Evolutionary conservation across 495 filamentous ascomycete species (phyloP).

Genomic region (Lepidopterella palustris): DNA sequence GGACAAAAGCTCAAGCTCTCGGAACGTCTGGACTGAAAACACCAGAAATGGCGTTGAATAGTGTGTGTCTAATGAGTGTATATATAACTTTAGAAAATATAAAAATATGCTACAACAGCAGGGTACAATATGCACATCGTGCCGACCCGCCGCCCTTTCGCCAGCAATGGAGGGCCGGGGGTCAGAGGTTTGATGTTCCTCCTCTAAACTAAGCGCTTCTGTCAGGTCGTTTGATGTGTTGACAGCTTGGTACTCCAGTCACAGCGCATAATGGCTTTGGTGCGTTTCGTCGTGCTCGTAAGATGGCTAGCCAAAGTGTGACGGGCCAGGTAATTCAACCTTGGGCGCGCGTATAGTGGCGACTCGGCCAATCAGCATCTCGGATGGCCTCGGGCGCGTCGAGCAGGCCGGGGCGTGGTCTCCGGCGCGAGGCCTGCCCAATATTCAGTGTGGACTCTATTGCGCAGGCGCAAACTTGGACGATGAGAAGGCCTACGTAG

Average conservation of each 20-base stretch:
- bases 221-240: neutral
- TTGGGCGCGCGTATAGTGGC: constrained; percentile 16
- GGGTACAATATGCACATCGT: neutral
- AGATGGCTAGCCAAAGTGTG: too few species aligned
- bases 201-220: constrained; percentile 2
- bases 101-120: too few species aligned
- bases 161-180: too few species aligned
- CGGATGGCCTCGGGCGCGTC: constrained; percentile 15
- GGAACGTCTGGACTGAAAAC: too few species aligned
- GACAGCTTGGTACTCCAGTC: neutral
- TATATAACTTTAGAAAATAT: too few species aligned
- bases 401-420: neutral
- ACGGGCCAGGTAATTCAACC: constrained; percentile 12
- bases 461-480: constrained; percentile 13
- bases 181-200: too few species aligned
- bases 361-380: constrained; percentile 14
- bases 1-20: too few species aligned
- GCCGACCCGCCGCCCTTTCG: neutral
- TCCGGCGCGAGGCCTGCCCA: constrained; percentile 1
- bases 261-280: neutral
- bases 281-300: too few species aligned
- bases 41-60: too few species aligned
- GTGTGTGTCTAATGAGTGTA: too few species aligned
- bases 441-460: constrained; percentile 3
- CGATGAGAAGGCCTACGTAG: constrained; percentile 21